Percentiles rank a stretch among this genome's conserved stretches.
These are phyloP conservation scores for Fusarium anthophilum DNA, from an alignment of 2,329 filamentous ascomycete species.

Conservation along the genomic window DNA sequence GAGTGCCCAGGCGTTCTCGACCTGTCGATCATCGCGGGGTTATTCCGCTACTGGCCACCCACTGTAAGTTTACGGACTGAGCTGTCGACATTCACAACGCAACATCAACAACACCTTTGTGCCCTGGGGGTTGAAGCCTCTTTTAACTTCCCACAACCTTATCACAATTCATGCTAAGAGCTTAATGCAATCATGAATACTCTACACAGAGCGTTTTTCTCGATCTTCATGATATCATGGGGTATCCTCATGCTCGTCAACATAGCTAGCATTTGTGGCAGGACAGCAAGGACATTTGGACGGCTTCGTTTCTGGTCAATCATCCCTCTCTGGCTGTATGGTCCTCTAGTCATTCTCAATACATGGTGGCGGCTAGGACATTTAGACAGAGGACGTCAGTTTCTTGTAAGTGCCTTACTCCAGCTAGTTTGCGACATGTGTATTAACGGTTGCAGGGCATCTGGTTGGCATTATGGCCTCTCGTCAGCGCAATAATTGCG, in stretches of 20 bases:
- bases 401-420: background rate
- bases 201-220: slow-evolving; percentile 15
- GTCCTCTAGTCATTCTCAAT: background rate
- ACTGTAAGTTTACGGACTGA: background rate
- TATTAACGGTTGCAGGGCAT: background rate
- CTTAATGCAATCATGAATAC: background rate
- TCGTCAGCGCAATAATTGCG: background rate
- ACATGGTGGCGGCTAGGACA: background rate
- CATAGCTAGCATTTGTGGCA: background rate
- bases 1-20: slow-evolving; percentile 1
- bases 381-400: background rate
- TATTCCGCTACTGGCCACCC: background rate
- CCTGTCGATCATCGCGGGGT: slow-evolving; percentile 3
- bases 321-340: background rate
- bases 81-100: background rate
- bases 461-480: slow-evolving; percentile 15
- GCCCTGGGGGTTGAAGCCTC: too few relatives aligned
- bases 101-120: background rate
- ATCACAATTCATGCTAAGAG: too few relatives aligned
- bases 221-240: slow-evolving; percentile 10
- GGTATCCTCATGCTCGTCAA: background rate
- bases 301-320: slow-evolving; percentile 12
- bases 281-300: background rate
- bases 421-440: fast-evolving
- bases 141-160: too few relatives aligned